Percentiles rank a stretch among this genome's conserved stretches.
Evolutionary conservation across 805 yeast species (phyloP).

Genomic region (Nakazawaea holstii): DNA sequence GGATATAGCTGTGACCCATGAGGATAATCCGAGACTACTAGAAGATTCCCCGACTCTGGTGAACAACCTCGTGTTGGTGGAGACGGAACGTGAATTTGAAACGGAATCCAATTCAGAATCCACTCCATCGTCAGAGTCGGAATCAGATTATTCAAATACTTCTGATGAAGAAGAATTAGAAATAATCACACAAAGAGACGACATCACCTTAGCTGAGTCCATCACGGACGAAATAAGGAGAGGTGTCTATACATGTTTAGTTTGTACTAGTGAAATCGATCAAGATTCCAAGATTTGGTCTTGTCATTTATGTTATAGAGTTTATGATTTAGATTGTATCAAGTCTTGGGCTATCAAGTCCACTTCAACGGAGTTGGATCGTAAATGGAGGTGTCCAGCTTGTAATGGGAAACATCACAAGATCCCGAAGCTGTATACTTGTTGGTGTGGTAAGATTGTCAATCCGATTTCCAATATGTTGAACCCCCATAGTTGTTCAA

Average conservation of each 20-base stretch:
- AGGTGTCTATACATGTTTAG: constrained; percentile 77
- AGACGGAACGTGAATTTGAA: neutral
- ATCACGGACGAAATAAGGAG: constrained; percentile 54
- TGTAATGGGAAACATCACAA: constrained; percentile 48
- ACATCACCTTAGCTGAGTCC: constrained; percentile 29
- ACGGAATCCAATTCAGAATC: neutral
- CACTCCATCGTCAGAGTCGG: neutral
- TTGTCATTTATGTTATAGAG: constrained; percentile 72
- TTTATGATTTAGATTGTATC: constrained; percentile 81
- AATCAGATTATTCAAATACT: neutral
- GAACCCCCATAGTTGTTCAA: constrained; percentile 86
- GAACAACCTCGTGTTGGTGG: no score
- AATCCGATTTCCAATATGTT: constrained; percentile 57
- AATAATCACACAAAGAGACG: constrained; percentile 15
- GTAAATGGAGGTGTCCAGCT: constrained; percentile 82
- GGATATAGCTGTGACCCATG: neutral
- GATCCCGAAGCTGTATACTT: constrained; percentile 55
- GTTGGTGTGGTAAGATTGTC: constrained; percentile 85
- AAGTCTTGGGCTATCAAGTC: constrained; percentile 82
- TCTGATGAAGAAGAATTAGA: constrained; percentile 1
- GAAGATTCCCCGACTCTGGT: neutral
- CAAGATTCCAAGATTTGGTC: constrained; percentile 68
- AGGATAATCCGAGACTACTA: neutral
- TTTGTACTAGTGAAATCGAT: constrained; percentile 81
- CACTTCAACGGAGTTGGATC: constrained; percentile 51